Conservation (phyloP, 257 asterid species). For the Dorcoceras hygrometricum region DNA sequence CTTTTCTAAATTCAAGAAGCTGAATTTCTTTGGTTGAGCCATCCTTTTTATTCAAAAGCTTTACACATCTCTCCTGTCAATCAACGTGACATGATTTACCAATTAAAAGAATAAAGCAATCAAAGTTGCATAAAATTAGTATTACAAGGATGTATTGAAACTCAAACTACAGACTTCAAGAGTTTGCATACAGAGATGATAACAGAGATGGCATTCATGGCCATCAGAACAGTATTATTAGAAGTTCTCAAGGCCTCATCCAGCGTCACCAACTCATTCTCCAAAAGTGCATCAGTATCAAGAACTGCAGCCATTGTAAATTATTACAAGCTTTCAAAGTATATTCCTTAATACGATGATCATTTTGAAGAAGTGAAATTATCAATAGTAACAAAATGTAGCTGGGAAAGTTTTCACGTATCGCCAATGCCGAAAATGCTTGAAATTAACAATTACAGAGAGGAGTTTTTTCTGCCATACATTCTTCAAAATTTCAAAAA, state of each 20-base stretch:
- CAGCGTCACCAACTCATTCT: conserved; percentile 81
- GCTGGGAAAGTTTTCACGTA: conserved; percentile 13
- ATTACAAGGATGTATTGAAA: conserved; percentile 15
- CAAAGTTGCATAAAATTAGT: conserved; percentile 6
- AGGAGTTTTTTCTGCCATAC: conserved; percentile 11
- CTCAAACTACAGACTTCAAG: conserved; percentile 17
- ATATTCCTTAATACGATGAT: conserved; percentile 42
- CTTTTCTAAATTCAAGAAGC: conserved; percentile 56
- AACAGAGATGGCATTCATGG: conserved; percentile 73
- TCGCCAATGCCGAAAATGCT: not conserved
- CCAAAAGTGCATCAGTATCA: conserved; percentile 85
- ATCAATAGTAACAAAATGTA: conserved; percentile 26
- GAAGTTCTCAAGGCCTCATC: conserved; percentile 90
- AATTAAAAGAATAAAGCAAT: conserved; percentile 14
- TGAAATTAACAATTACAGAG: conserved; percentile 11
- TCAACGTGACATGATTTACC: conserved; percentile 22
- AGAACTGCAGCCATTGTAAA: conserved; percentile 59
- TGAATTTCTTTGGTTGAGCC: conserved; percentile 49
- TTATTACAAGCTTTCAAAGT: conserved; percentile 35
- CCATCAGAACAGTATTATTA: conserved; percentile 84
- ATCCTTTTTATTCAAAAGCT: conserved; percentile 47
- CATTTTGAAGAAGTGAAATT: conserved; percentile 45
- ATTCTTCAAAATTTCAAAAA: conserved; percentile 4
- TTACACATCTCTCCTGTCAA: conserved; percentile 62
- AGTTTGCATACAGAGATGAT: conserved; percentile 61